These are phyloP conservation scores for Sporothrix phasma DNA, from an alignment of 2,329 filamentous ascomycete genomes.

Conservation along the genomic window DNA sequence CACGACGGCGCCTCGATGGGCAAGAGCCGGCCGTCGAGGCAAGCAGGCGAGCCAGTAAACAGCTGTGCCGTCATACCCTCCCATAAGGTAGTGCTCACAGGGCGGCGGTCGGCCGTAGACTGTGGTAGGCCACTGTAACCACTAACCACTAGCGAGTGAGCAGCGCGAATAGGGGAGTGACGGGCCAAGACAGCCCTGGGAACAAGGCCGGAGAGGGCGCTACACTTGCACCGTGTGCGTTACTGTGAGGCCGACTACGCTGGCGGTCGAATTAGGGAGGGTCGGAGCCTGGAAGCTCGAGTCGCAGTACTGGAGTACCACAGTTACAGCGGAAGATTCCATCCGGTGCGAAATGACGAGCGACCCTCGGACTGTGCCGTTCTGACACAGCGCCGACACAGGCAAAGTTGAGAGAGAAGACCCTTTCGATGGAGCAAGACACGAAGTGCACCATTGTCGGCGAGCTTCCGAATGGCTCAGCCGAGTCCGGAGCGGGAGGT, in stretches of 20 bases:
- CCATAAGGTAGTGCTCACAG: not conserved
- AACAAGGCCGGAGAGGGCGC: not conserved
- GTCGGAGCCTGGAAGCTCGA: not conserved
- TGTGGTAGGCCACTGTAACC: too few relatives aligned
- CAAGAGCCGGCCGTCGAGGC: too few relatives aligned
- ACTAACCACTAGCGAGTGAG: not conserved
- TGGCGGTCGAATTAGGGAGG: not conserved
- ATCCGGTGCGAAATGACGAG: not conserved
- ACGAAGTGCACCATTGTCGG: not conserved
- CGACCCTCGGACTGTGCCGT: not conserved
- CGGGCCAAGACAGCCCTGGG: not conserved
- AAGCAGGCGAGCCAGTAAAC: too few relatives aligned
- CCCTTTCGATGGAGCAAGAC: too few relatives aligned
- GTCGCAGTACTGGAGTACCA: not conserved
- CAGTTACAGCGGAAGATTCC: not conserved
- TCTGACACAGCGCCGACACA: not conserved
- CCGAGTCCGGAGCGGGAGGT: not conserved
- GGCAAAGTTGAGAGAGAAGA: not conserved
- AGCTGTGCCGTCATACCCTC: too few relatives aligned
- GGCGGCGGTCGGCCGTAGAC: too few relatives aligned
- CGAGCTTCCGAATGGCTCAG: not conserved
- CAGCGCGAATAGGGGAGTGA: not conserved
- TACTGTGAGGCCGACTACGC: not conserved
- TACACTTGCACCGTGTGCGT: not conserved
- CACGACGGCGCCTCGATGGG: not conserved